phyloP scores from a whole-genome alignment of 345 rosid genomes.

The Alliaria petiolata region DNA sequence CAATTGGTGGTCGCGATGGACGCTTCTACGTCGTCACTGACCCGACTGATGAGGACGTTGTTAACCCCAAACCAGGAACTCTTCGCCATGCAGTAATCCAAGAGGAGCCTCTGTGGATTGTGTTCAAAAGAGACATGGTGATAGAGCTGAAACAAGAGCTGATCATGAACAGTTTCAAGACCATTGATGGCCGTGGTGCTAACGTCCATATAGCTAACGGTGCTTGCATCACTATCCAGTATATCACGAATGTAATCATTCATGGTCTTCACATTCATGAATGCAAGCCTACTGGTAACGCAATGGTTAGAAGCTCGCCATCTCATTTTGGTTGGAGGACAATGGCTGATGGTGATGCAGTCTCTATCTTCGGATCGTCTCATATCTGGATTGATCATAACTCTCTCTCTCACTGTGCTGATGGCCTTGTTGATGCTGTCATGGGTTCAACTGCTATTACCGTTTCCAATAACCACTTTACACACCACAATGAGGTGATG shows the following conservation, averaged over 20 bases:
- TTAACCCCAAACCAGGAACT: slow-evolving; percentile 89
- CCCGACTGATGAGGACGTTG: slow-evolving; percentile 65
- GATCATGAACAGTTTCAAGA: slow-evolving; percentile 87
- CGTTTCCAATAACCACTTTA: slow-evolving; percentile 77
- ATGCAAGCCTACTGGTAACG: slow-evolving; percentile 95
- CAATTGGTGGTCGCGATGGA: slow-evolving; percentile 90
- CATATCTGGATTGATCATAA: slow-evolving; percentile 93
- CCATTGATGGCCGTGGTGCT: slow-evolving; percentile 82
- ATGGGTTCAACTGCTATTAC: slow-evolving; percentile 96
- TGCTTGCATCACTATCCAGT: slow-evolving; percentile 86
- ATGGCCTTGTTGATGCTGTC: slow-evolving; percentile 94
- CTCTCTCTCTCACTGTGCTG: slow-evolving; percentile 89
- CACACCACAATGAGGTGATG: slow-evolving; percentile 98
- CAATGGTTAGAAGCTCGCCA: slow-evolving; percentile 86
- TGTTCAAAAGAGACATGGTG: slow-evolving; percentile 91
- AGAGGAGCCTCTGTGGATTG: slow-evolving; percentile 85
- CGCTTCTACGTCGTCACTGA: slow-evolving; percentile 81
- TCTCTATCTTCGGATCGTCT: slow-evolving; percentile 86
- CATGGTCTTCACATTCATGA: slow-evolving; percentile 95
- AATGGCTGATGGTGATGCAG: slow-evolving; percentile 86
- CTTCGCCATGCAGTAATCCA: slow-evolving; percentile 90
- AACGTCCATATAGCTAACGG: slow-evolving; percentile 95
- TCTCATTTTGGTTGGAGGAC: slow-evolving; percentile 88
- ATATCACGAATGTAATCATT: slow-evolving; percentile 74
- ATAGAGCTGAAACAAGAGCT: slow-evolving; percentile 77